Evolutionary conservation across 805 yeast genomes (phyloP).

Genomic region (Barnettozyma californica): DNA sequence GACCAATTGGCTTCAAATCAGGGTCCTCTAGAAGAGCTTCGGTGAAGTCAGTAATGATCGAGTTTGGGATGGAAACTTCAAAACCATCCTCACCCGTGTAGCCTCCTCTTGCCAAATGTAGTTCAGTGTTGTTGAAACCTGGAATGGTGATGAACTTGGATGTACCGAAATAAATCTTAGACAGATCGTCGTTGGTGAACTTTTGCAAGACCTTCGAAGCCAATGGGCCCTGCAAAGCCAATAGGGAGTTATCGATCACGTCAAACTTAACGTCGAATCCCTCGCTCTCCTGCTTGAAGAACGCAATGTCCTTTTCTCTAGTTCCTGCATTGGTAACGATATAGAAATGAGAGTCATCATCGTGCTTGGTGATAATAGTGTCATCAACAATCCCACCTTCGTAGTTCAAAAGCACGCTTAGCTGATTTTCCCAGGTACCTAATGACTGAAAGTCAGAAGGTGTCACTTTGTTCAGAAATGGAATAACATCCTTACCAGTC

Average conservation of each 20-base stretch:
- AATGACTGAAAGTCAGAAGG: slow-evolving; percentile 75
- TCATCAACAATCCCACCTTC: slow-evolving; percentile 90
- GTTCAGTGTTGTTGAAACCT: slow-evolving; percentile 33
- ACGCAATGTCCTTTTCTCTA: slow-evolving; percentile 69
- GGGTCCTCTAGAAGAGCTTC: slow-evolving; percentile 47
- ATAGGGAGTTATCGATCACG: slow-evolving; percentile 63
- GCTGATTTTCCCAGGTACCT: slow-evolving; percentile 54
- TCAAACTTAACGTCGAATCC: slow-evolving; percentile 31
- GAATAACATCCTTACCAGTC: slow-evolving; percentile 60
- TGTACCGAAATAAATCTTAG: slow-evolving; percentile 69
- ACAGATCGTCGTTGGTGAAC: slow-evolving; percentile 54
- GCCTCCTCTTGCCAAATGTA: slow-evolving; percentile 91
- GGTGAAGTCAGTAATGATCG: slow-evolving; percentile 56
- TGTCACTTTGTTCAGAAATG: slow-evolving; percentile 73
- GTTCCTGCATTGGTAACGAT: slow-evolving; percentile 97
- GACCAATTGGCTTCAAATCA: slow-evolving; percentile 78
- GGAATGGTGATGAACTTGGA: slow-evolving; percentile 28
- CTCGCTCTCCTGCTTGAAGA: slow-evolving; percentile 49
- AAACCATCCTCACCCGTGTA: slow-evolving; percentile 99
- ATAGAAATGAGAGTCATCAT: slow-evolving; percentile 57
- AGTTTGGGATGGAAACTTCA: slow-evolving; percentile 74
- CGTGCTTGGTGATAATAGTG: slow-evolving; percentile 81
- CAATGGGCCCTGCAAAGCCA: slow-evolving; percentile 92
- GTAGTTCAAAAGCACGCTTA: slow-evolving; percentile 70
- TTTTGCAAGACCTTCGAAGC: slow-evolving; percentile 65